Percentiles rank a stretch among this genome's conserved stretches.
These are phyloP conservation scores for Cryomyces antarcticus DNA, from an alignment of 495 filamentous ascomycete species.

Conservation along the genomic window DNA sequence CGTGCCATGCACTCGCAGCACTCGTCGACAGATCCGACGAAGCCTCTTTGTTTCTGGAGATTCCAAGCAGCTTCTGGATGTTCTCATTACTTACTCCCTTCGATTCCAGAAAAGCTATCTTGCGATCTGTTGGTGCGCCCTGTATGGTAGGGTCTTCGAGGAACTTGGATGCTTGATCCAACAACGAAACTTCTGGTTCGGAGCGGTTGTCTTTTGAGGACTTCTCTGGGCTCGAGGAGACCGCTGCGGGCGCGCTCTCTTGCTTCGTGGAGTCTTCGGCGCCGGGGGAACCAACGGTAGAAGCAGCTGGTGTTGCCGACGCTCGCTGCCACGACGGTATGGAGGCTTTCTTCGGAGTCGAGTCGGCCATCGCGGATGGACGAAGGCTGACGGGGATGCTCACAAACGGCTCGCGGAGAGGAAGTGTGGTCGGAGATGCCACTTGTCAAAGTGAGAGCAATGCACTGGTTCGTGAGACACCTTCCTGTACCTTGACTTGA, in stretches of 20 bases:
- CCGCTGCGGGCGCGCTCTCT: too few relatives aligned
- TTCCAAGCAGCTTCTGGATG: constrained; percentile 42
- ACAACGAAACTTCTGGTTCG: constrained; percentile 15
- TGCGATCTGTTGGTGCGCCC: constrained; percentile 46
- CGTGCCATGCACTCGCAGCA: constrained; percentile 4
- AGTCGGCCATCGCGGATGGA: too few relatives aligned
- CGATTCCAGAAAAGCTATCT: constrained; percentile 54
- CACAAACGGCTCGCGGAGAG: too few relatives aligned
- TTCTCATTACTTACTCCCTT: constrained; percentile 56
- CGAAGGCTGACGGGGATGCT: too few relatives aligned
- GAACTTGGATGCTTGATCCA: constrained; percentile 58
- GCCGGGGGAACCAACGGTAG: background rate
- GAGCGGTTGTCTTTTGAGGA: background rate
- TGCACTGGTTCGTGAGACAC: too few relatives aligned
- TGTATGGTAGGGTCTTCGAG: constrained; percentile 62
- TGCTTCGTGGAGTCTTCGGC: background rate
- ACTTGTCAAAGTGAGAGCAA: too few relatives aligned
- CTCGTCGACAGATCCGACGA: background rate
- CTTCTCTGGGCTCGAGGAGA: constrained; percentile 1
- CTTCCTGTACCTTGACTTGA: too few relatives aligned
- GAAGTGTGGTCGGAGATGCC: too few relatives aligned
- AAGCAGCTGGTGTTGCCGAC: background rate
- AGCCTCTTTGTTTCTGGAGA: background rate
- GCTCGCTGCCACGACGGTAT: constrained; percentile 30
- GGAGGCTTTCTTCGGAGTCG: background rate